Evolutionary conservation across 768 basidiomycete species (phyloP), one percentile per base, ranked within the genome.

Genomic region (Auriscalpium orientale): DNA sequence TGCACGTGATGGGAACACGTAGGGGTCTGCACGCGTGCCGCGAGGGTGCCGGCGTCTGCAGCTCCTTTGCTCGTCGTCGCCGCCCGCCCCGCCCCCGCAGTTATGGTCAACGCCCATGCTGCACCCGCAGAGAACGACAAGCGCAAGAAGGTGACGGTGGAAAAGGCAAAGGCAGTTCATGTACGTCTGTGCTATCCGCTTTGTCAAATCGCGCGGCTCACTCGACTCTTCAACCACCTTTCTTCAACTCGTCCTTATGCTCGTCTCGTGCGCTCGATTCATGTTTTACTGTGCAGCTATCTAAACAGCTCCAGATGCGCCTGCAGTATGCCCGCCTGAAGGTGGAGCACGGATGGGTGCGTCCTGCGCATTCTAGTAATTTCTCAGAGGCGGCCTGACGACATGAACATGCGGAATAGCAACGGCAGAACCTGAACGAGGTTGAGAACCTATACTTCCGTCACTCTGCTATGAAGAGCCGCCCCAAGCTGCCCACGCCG

Each of bases 371-470:
- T 36, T n/a, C 21, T 45, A 10, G 35, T n/a, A n/a, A 10, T n/a
- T 15, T 12, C 12, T 7, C 28, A 4, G 28, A 28, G 28, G 28
- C 28, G 28, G 28, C 28, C 28, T 28, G 7, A 28, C 28, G 28
- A 28, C 40, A 15, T 56, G 54, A 46, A 44, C 55, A 53, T 37
- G 49, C 28, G 22, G 57, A 56, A 16, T 64, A 87, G 85, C 84
- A 87, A 82, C 81, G 82, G 54, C 87, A 89, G 67, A 87, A 77
- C 55, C 69, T 89, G 45, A 87, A 87, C 63, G 87, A 89, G 69
- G 87, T 89, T 13, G 87, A 89, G 67, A 89, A 89, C 62, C 74
- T 89, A 22, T 89, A 88, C 71, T 88, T 88, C 62, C 84, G 81
- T 53, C 83, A 84, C 62, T 84, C 85, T 1, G 79, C 84, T 51